A percentile compares a stretch with the other conserved stretches of the same genome.
phyloP scores from a whole-genome alignment of 805 yeast genomes.

The Metschnikowia orientalis region DNA sequence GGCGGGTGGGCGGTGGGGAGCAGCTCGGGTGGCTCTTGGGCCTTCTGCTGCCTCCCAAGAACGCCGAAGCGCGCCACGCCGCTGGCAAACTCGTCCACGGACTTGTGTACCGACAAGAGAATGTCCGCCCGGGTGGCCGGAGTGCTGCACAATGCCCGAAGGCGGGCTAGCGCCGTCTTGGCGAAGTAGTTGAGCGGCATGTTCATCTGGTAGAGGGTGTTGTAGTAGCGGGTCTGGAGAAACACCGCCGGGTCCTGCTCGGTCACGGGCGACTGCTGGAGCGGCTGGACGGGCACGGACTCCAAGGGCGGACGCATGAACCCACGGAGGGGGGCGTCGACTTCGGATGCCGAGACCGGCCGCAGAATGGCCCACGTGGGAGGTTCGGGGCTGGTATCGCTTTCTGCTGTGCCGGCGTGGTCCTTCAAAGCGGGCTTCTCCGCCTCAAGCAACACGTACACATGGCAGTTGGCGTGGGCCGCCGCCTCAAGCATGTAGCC shows the following conservation, averaged over 20 bases:
- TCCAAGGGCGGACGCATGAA: constrained; percentile 3
- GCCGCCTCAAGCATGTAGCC: constrained; percentile 5
- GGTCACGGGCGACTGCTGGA: constrained; percentile 14
- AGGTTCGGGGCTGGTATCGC: background rate
- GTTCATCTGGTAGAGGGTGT: constrained; percentile 34
- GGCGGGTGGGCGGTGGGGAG: background rate
- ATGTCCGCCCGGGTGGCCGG: constrained; percentile 18
- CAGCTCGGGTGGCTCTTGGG: too few species aligned
- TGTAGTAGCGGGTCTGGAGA: constrained; percentile 31
- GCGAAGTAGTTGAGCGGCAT: constrained; percentile 41
- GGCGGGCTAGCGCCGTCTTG: constrained; percentile 48
- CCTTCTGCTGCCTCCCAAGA: background rate
- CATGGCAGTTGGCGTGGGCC: background rate
- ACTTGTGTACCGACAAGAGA: constrained; percentile 29
- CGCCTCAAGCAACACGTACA: background rate
- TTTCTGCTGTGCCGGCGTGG: background rate
- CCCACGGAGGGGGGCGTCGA: background rate
- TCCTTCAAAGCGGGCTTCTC: background rate
- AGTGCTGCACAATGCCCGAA: constrained; percentile 38
- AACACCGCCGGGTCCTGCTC: constrained; percentile 28
- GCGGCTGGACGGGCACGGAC: background rate
- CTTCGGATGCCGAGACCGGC: background rate
- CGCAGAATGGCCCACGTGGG: background rate
- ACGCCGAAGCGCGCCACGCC: constrained; percentile 3
- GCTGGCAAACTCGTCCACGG: constrained; percentile 22